Evolutionary conservation across 2,329 filamentous ascomycete species (phyloP), one percentile per base, ranked within the genome.

Genomic region (Aspergillus eucalypticola): DNA sequence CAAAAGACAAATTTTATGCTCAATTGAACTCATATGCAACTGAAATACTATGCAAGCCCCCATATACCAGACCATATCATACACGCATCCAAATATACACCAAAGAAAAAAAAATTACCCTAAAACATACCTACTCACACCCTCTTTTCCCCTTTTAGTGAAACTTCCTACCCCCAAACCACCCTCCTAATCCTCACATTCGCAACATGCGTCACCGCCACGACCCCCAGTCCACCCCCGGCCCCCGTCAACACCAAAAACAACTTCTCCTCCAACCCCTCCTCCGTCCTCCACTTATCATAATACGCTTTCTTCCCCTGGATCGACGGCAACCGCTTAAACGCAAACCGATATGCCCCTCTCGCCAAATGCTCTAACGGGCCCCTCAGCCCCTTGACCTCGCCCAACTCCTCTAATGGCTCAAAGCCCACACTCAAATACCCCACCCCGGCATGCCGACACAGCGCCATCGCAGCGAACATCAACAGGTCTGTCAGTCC

Each of bases 401-500:
- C 70, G 1, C 69, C 68, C 0, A 78, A 64, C 1, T 70, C 61
- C 5, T 68, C 60, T 0, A 72, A 64, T 0, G 77, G 77, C 49
- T 79, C 77, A 51, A 75, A 78, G 0, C 77, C 78, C 5, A 79
- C 67, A 19, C 72, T 73, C 0, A 79, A 68, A 41, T 78, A 77
- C 2, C 70, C 69, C 17, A 77, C 60, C 0, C 68, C 67, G 0
- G 69, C 66, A 3, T 68, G 67, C 23, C 75, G 68, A 1, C 78
- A 67, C 2, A 78, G 66, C 0, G 74, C 71, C 76, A 79, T 77
- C 0, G 76, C 65, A 0, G 73, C 66, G 50, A 74, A 74, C 11
- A 77, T 66, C 3, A 79, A 66, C 2, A 79, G 60, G 21, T 79
- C 77, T 8, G 70, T 76, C 17, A 78, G 71, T 3, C 77, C 77